Conservation (phyloP, 2,329 filamentous ascomycete genomes). For the Stemphylium vesicarium region DNA sequence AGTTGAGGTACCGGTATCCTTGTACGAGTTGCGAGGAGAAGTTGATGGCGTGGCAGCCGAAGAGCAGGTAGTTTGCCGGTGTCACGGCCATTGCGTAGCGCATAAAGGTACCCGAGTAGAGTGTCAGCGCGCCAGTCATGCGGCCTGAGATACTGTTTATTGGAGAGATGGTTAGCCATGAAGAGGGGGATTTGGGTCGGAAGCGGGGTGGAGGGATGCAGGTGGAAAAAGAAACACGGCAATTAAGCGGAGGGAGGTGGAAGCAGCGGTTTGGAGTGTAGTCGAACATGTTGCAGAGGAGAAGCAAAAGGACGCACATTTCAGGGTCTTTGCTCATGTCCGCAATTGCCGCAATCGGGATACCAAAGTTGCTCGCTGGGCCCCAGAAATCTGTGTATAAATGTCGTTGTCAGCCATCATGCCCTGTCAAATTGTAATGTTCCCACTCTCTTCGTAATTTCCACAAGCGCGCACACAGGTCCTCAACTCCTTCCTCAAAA, state of each 20-base stretch:
- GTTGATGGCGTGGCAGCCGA: constrained; percentile 71
- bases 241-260: not conserved
- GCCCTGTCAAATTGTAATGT: not conserved
- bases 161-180: not conserved
- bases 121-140: constrained; percentile 66
- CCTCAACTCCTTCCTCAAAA: not conserved
- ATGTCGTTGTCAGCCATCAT: constrained; percentile 9
- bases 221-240: not conserved
- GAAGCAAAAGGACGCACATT: constrained; percentile 49
- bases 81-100: constrained; percentile 69
- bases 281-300: not conserved
- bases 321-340: constrained; percentile 62
- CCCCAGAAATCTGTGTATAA: constrained; percentile 58
- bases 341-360: constrained; percentile 60
- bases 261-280: too few species aligned
- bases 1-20: constrained; percentile 67
- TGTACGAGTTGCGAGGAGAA: constrained; percentile 66
- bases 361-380: constrained; percentile 60
- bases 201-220: not conserved
- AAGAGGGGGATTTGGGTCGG: not conserved
- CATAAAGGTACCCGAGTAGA: constrained; percentile 71
- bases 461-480: not conserved
- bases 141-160: constrained; percentile 65
- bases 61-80: constrained; percentile 71
- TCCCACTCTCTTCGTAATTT: not conserved